Evolutionary conservation across 73 alveolate species (phyloP).

Genomic region (Paramecium tetraurelia): DNA sequence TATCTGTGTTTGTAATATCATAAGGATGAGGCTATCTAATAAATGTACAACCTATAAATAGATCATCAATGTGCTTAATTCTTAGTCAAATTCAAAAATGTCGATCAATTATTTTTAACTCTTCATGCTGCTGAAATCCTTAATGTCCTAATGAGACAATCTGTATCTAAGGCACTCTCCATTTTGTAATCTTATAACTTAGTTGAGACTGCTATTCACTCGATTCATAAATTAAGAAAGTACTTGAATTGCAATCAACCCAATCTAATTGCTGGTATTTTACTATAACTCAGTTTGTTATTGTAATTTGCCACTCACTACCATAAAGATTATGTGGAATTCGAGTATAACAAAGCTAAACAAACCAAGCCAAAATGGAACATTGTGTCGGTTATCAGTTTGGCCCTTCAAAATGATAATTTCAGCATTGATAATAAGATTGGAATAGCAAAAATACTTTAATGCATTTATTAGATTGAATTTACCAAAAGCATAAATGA

Average conservation of each 20-base stretch:
- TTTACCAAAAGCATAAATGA: not conserved
- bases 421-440: not conserved
- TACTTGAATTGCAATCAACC: not conserved
- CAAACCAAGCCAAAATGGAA: not conserved
- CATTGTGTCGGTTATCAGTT: not conserved
- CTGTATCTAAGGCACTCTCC: not conserved
- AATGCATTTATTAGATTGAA: not conserved
- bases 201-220: not conserved
- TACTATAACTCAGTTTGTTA: not conserved
- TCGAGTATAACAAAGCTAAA: not conserved
- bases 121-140: conserved; percentile 2
- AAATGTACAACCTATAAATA: not conserved
- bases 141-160: conserved; percentile 5
- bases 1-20: not conserved
- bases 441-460: not conserved
- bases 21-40: conserved; percentile 9
- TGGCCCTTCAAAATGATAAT: not conserved
- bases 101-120: not conserved
- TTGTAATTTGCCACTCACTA: not conserved
- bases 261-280: not conserved
- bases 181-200: not conserved
- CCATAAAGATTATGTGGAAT: conserved; percentile 23
- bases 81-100: not conserved
- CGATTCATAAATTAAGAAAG: not conserved
- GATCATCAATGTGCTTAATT: not conserved